Conservation (phyloP, 2,329 filamentous ascomycete species). For the Penicillium janthinellum region DNA sequence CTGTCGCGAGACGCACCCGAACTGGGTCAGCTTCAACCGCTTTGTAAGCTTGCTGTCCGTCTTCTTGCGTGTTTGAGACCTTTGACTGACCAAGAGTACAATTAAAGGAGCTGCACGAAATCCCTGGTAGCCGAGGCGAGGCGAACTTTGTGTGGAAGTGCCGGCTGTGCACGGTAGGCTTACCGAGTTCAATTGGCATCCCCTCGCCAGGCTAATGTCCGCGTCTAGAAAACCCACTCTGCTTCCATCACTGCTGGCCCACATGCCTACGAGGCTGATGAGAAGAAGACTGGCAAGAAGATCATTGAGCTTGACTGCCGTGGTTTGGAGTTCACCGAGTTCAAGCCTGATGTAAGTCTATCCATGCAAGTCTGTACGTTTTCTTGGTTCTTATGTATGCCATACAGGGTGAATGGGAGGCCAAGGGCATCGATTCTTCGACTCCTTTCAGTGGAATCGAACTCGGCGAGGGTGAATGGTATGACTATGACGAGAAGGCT, state of each 20-base stretch:
- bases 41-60: conserved; percentile 63
- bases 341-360: conserved; percentile 75
- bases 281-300: conserved; percentile 67
- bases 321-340: conserved; percentile 87
- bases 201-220: conserved; percentile 6
- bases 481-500: conserved; percentile 94
- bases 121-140: conserved; percentile 90
- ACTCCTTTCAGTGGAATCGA: conserved; percentile 84
- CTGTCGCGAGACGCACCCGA: conserved; percentile 86
- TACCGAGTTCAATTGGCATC: background rate
- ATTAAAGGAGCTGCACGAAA: conserved; percentile 77
- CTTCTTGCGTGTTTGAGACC: background rate
- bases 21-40: conserved; percentile 81
- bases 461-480: conserved; percentile 90
- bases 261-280: conserved; percentile 60
- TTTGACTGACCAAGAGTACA: background rate
- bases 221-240: conserved; percentile 53
- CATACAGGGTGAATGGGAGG: conserved; percentile 81
- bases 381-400: background rate
- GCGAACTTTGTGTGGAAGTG: conserved; percentile 99
- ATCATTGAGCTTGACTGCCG: conserved; percentile 92
- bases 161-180: conserved; percentile 88
- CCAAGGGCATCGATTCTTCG: conserved; percentile 74
- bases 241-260: conserved; percentile 79
- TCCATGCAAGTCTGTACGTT: background rate